Conservation (phyloP, 176 grass and related monocot genomes). For the Sorghum bicolor region DNA sequence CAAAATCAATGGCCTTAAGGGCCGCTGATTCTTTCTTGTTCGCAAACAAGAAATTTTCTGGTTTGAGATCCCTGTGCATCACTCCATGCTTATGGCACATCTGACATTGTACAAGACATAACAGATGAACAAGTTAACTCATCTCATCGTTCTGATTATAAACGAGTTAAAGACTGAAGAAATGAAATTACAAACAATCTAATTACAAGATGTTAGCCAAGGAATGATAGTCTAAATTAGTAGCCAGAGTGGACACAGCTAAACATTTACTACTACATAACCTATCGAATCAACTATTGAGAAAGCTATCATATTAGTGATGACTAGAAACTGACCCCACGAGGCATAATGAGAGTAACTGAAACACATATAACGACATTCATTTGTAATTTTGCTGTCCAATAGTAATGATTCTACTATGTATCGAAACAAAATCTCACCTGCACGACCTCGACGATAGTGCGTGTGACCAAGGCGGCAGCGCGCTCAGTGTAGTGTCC, state of each 20-base stretch:
- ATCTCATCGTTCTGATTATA: background rate
- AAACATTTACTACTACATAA: background rate
- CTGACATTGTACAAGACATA: constrained; percentile 36
- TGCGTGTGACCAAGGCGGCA: constrained; percentile 56
- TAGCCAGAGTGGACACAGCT: background rate
- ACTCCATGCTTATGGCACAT: constrained; percentile 91
- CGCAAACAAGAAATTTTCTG: constrained; percentile 92
- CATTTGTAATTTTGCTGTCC: background rate
- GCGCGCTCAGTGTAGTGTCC: constrained; percentile 78
- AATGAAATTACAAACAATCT: background rate
- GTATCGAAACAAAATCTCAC: constrained; percentile 30
- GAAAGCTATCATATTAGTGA: background rate
- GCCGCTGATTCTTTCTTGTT: constrained; percentile 83
- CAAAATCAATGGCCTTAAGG: constrained; percentile 89
- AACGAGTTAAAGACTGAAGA: background rate
- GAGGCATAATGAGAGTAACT: background rate
- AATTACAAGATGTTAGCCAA: background rate
- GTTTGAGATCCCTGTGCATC: constrained; percentile 90
- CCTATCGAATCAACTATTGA: background rate
- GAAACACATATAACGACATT: background rate
- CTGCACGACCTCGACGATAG: constrained; percentile 90
- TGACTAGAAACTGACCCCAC: background rate
- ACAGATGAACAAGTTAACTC: constrained; percentile 23
- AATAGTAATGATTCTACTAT: constrained; percentile 20
- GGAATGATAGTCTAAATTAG: background rate